Conservation (phyloP, 257 asterid species). For the Gentiana straminea region DNA sequence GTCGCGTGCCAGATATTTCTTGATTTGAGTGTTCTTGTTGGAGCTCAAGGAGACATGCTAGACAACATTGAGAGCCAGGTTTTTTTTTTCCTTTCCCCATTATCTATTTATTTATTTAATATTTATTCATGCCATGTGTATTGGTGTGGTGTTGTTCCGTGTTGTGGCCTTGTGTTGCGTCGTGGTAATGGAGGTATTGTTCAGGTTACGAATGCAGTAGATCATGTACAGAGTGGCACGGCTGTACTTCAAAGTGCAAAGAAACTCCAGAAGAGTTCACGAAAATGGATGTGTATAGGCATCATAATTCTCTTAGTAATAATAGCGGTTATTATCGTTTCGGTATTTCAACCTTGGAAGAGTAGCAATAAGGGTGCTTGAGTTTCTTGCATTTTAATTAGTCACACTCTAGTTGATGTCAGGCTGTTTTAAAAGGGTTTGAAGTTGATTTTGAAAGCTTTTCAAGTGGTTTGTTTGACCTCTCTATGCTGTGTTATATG, state of each 20-base stretch:
- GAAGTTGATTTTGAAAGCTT: neutral
- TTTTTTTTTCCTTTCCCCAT: constrained; percentile 7
- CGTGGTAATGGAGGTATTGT: constrained; percentile 21
- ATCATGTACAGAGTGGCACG: constrained; percentile 58
- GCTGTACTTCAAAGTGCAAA: constrained; percentile 53
- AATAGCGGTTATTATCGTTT: constrained; percentile 25
- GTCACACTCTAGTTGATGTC: neutral
- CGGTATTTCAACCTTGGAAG: constrained; percentile 45
- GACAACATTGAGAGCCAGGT: constrained; percentile 92
- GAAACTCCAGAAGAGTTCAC: constrained; percentile 49
- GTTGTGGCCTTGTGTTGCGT: neutral
- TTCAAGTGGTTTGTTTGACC: neutral
- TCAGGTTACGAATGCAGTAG: constrained; percentile 61
- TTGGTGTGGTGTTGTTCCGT: no score
- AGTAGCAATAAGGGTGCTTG: constrained; percentile 32
- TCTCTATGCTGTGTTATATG: no score
- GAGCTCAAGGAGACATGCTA: constrained; percentile 73
- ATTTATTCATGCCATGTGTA: neutral
- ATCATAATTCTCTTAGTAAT: constrained; percentile 35
- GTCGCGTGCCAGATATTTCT: constrained; percentile 43
- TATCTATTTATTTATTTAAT: neutral
- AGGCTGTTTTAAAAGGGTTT: neutral
- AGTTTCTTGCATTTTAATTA: constrained; percentile 11
- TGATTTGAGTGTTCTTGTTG: constrained; percentile 80
- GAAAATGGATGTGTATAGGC: constrained; percentile 64